Evolutionary conservation across 164 flowering plant species (phyloP), one percentile per base, ranked within the genome.

Genomic region (Amborella trichopoda): DNA sequence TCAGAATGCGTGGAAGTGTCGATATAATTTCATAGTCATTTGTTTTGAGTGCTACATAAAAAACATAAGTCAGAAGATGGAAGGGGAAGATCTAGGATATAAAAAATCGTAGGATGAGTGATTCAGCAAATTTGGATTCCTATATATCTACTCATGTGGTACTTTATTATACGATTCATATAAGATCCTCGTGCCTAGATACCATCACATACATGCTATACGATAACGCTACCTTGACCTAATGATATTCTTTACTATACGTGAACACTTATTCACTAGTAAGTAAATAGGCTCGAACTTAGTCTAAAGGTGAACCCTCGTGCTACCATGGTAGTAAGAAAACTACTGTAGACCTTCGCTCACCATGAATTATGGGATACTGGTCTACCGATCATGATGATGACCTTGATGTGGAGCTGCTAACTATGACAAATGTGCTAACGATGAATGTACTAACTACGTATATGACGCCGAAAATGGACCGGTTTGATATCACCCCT

Each of bases 341-440:
- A n/a, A n/a, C n/a, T n/a, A n/a, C n/a, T n/a, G n/a, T n/a, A n/a
- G n/a, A n/a, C n/a, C n/a, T n/a, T n/a, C n/a, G n/a, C n/a, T n/a
- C n/a, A n/a, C n/a, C n/a, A n/a, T n/a, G n/a, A n/a, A n/a, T n/a
- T n/a, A n/a, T n/a, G n/a, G n/a, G n/a, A n/a, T n/a, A n/a, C n/a
- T n/a, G n/a, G n/a, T n/a, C n/a, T n/a, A n/a, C n/a, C n/a, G n/a
- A n/a, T n/a, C n/a, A 38, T 43, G 26, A 4, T 43, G 28, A 43
- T 43, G 46, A 23, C 28, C 28, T 44, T 9, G 26, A 44, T 25
- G 18, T 22, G 47, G 30, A 44, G 47, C 47, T 44, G 28, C 26
- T 44, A 23, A 23, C 23, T 23, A 2, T 44, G 47, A 23, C 2
- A 44, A 22, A 4, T 24, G 5, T 12, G 28, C n/a, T 0, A 30